Evolutionary conservation across 805 yeast species (phyloP).

Genomic region (Myxozyma sirexii): DNA sequence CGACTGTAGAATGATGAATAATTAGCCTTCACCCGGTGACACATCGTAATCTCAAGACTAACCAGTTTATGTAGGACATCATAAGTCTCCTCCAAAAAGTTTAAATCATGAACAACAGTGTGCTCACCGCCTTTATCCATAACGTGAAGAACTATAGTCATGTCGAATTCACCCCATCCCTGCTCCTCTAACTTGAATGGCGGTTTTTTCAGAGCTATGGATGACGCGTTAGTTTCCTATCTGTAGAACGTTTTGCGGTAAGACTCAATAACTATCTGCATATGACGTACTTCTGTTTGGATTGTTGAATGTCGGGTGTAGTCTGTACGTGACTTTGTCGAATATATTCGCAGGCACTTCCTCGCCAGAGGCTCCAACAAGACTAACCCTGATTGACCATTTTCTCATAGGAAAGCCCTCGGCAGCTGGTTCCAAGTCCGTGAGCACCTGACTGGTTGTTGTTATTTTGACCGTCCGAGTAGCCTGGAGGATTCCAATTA

Average conservation of each 20-base stretch:
- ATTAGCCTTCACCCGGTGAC: no score
- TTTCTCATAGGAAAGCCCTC: slow-evolving; percentile 92
- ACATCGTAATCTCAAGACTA: background rate
- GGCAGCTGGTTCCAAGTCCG: slow-evolving; percentile 80
- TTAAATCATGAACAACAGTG: slow-evolving; percentile 84
- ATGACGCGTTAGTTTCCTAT: background rate
- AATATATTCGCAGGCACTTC: slow-evolving; percentile 84
- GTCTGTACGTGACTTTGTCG: slow-evolving; percentile 88
- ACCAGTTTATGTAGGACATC: slow-evolving; percentile 71
- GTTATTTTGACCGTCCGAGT: slow-evolving; percentile 29
- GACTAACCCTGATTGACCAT: slow-evolving; percentile 79
- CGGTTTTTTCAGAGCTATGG: slow-evolving; percentile 62
- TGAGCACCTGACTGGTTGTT: slow-evolving; percentile 53
- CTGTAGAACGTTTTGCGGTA: no score
- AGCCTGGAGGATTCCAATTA: slow-evolving; percentile 10
- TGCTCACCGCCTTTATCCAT: slow-evolving; percentile 88
- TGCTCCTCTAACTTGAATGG: slow-evolving; percentile 89
- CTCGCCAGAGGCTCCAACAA: slow-evolving; percentile 78
- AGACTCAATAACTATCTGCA: no score
- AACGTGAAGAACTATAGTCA: slow-evolving; percentile 74
- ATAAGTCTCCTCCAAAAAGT: slow-evolving; percentile 77
- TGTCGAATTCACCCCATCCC: slow-evolving; percentile 98
- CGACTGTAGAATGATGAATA: slow-evolving; percentile 38
- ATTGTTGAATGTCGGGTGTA: slow-evolving; percentile 93
- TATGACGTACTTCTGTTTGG: slow-evolving; percentile 63